Conservation (phyloP, 2,329 filamentous ascomycete genomes). For the Aspergillus texensis region DNA sequence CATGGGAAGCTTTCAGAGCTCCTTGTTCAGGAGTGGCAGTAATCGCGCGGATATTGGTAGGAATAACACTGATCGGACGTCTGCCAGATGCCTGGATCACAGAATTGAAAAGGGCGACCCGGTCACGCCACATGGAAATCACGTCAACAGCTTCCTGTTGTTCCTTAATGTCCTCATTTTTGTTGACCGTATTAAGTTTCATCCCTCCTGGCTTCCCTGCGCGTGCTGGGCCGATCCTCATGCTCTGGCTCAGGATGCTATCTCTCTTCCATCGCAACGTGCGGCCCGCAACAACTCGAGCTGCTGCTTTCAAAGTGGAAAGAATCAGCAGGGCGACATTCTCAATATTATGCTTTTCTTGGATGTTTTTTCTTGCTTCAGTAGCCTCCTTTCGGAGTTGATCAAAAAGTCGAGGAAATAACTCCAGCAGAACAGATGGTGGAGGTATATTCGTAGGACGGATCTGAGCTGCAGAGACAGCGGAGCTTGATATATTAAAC, state of each 20-base stretch:
- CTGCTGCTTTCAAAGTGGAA: constrained; percentile 58
- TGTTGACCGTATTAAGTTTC: constrained; percentile 88
- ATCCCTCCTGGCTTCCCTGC: constrained; percentile 76
- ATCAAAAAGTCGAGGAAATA: constrained; percentile 72
- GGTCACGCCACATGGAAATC: constrained; percentile 71
- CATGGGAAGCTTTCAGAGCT: constrained; percentile 72
- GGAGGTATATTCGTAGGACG: constrained; percentile 88
- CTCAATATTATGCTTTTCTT: constrained; percentile 35
- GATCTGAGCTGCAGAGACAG: constrained; percentile 24
- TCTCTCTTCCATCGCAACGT: constrained; percentile 91
- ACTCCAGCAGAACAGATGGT: constrained; percentile 76
- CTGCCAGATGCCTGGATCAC: constrained; percentile 49
- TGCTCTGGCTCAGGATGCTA: constrained; percentile 78
- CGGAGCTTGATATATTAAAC: constrained; percentile 12
- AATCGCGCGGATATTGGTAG: constrained; percentile 68
- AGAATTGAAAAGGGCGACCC: constrained; percentile 73
- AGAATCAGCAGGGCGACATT: constrained; percentile 29
- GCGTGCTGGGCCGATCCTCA: constrained; percentile 78
- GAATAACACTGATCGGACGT: constrained; percentile 67
- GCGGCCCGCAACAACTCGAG: constrained; percentile 80
- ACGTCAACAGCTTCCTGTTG: constrained; percentile 83
- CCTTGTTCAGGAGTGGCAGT: constrained; percentile 63
- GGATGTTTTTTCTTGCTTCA: constrained; percentile 63
- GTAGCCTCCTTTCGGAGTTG: constrained; percentile 67
- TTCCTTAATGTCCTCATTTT: constrained; percentile 77